Base-by-base conservation (phyloP, 345 rosid genomes). In the Eucalyptus cloeziana region DNA sequence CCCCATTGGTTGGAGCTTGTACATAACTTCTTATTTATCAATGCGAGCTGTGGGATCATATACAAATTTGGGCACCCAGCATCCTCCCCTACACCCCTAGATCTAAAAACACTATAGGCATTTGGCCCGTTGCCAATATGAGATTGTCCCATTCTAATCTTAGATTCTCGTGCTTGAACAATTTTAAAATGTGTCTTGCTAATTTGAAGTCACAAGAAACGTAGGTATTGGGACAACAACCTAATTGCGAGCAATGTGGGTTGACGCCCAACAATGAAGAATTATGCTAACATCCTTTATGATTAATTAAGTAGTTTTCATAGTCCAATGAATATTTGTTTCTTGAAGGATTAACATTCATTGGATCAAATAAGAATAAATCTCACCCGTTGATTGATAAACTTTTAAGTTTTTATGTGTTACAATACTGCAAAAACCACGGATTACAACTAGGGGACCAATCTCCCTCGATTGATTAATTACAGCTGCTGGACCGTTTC, bases 381-480 rank as follows among this genome's bases (percentile, higher is more conserved):
- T 71, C 45, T 17, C 45, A 71, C 4, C 25, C 0, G 0, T 9
- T 33, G 1, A 2, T 71, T 19, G 25, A 21, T 71, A 9, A 71
- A 33, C 4, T 10, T 71, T 71, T 33, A 0, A 33, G 14, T 33
- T 33, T 33, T 33, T 2, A 37, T 19, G 14, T 71, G 44, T 33
- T 3, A 5, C 0, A 2, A 33, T 6, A 7, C 30, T 5, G 1
- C 45, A 76, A 76, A 40, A 40, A 76, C 2, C 0, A 21, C 5
- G 7, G 47, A 13, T 76, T 21, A 76, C 47, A 11, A 40, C 7
- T 21, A 40, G 47, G 83, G 47, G 4, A 76, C 22, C 85, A 1
- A 76, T 76, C 85, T 11, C 47, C 85, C 16, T 40, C 0, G 1
- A 6, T 0, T 21, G 85, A 22, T 76, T 21, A 40, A 76, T 40